These are phyloP conservation scores for Punica granatum DNA, from an alignment of 345 rosid genomes.

Conservation along the genomic window DNA sequence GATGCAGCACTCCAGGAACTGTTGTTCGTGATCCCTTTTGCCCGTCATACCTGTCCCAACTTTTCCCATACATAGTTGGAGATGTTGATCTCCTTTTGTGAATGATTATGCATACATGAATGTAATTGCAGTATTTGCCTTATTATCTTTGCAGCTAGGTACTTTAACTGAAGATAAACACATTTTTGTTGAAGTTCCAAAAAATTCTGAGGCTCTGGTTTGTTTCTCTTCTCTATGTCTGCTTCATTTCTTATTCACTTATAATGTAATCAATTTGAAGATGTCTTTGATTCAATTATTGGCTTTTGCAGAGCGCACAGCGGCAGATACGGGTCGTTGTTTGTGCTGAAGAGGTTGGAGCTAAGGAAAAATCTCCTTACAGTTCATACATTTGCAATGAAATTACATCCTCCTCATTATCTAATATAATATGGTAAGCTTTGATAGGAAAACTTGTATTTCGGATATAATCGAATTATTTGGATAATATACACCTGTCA, in stretches of 20 bases:
- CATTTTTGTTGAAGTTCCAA: conserved; percentile 63
- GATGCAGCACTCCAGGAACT: too few species aligned
- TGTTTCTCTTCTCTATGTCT: conserved; percentile 18
- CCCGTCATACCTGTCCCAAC: background rate
- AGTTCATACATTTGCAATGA: conserved; percentile 55
- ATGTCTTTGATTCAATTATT: background rate
- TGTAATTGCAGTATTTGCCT: conserved; percentile 12
- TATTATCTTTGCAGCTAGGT: conserved; percentile 47
- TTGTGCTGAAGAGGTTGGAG: conserved; percentile 85
- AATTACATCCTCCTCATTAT: conserved; percentile 59
- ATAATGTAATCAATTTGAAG: background rate
- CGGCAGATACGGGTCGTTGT: conserved; percentile 60
- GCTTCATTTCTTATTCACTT: conserved; percentile 10
- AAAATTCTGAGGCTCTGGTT: conserved; percentile 53
- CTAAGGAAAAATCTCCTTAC: conserved; percentile 77
- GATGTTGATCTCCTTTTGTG: background rate
- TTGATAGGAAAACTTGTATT: background rate
- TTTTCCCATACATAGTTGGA: background rate
- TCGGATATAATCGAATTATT: background rate
- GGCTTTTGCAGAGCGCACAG: conserved; percentile 45
- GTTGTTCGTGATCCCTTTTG: background rate
- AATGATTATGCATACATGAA: background rate
- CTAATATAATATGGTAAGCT: conserved; percentile 73
- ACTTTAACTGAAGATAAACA: conserved; percentile 54
- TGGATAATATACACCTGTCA: background rate